These are phyloP conservation scores for Mallotus repandus DNA, from an alignment of 441 rosid genomes.

Conservation along the genomic window DNA sequence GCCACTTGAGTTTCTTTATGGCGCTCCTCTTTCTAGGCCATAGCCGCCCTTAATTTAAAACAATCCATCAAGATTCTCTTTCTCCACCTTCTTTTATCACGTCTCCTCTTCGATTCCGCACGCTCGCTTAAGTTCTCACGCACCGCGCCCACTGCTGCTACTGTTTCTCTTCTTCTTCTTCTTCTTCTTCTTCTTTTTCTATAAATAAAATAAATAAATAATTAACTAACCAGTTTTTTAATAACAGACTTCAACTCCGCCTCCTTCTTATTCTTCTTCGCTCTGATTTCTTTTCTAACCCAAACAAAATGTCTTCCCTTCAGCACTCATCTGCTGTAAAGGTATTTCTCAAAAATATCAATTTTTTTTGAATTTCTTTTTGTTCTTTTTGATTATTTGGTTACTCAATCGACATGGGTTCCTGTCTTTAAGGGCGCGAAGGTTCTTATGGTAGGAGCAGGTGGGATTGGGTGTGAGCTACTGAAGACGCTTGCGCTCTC, in stretches of 20 bases:
- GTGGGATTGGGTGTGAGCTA: conserved; percentile 97
- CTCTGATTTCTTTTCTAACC: not conserved
- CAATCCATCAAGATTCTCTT: conserved; percentile 21
- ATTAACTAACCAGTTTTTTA: not conserved
- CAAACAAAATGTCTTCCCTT: conserved; percentile 50
- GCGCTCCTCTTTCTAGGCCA: not conserved
- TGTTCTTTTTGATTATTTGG: not conserved
- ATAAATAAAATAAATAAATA: not conserved
- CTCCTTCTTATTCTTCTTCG: not conserved
- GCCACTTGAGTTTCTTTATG: not conserved
- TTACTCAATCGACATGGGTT: conserved; percentile 12
- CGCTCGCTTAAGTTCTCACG: not conserved
- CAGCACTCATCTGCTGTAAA: conserved; percentile 48
- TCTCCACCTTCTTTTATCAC: not conserved
- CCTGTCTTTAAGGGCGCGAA: conserved; percentile 60
- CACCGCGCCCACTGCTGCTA: not conserved
- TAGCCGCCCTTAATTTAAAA: conserved; percentile 20
- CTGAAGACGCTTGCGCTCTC: conserved; percentile 95
- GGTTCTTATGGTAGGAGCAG: conserved; percentile 98
- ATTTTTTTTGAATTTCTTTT: not conserved
- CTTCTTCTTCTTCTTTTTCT: not conserved
- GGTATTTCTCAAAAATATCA: conserved; percentile 36
- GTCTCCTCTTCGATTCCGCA: conserved; percentile 30
- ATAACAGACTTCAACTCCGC: conserved; percentile 7
- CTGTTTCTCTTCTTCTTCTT: not conserved